Percentiles rank a stretch among this genome's conserved stretches.
phyloP scores from a whole-genome alignment of 768 basidiomycete species.

The Hydnum rufescens region DNA sequence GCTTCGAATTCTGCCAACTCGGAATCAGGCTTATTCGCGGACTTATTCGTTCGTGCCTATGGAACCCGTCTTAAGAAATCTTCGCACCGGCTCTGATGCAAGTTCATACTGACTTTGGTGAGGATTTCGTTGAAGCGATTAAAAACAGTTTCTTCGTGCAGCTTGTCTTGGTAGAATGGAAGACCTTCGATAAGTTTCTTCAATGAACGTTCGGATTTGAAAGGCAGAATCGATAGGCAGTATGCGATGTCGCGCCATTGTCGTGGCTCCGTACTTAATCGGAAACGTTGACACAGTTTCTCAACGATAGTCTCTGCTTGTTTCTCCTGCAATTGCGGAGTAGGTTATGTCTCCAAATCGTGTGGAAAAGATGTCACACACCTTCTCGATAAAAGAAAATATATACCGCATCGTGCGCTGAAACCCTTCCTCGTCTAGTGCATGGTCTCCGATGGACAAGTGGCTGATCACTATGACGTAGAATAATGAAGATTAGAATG shows the following conservation, averaged over 20 bases:
- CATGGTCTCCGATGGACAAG: constrained; percentile 72
- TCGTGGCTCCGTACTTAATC: constrained; percentile 64
- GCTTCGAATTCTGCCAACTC: constrained; percentile 87
- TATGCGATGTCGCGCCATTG: constrained; percentile 98
- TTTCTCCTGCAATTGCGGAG: constrained; percentile 72
- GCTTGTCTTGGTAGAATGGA: constrained; percentile 86
- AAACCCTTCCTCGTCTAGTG: constrained; percentile 83
- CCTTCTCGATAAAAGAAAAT: constrained; percentile 95
- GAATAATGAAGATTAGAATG: background rate
- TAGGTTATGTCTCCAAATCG: background rate
- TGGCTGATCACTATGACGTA: constrained; percentile 66
- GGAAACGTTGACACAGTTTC: constrained; percentile 92
- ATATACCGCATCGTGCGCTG: constrained; percentile 88
- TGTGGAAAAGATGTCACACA: constrained; percentile 14
- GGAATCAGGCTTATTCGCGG: constrained; percentile 75
- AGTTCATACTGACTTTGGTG: constrained; percentile 36
- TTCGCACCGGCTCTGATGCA: background rate
- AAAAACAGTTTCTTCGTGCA: constrained; percentile 73
- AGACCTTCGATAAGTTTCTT: constrained; percentile 91
- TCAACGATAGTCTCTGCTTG: constrained; percentile 96
- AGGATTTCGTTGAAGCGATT: constrained; percentile 75
- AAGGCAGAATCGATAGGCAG: constrained; percentile 83
- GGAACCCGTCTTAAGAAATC: background rate
- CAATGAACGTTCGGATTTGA: constrained; percentile 90
- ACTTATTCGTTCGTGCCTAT: constrained; percentile 77